A percentile compares a stretch with the other conserved stretches of the same genome.
These are phyloP conservation scores for Myriosclerotinia curreyana DNA, from an alignment of 2,329 filamentous ascomycete genomes.

Conservation along the genomic window DNA sequence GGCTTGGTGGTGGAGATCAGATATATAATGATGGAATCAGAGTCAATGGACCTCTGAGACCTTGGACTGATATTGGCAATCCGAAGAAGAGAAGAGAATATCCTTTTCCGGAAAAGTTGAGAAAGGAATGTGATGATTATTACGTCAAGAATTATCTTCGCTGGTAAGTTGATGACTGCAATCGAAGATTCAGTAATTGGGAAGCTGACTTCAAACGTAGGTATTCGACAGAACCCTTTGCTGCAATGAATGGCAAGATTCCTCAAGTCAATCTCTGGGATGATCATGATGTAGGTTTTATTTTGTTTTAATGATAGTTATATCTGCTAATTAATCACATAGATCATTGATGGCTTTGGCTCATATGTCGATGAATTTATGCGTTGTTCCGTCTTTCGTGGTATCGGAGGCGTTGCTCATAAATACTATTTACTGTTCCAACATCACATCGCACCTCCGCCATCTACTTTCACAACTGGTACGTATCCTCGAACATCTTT, in stretches of 20 bases:
- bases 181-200: constrained; percentile 42
- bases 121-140: constrained; percentile 81
- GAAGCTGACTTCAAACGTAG: constrained; percentile 51
- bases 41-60: constrained; percentile 74
- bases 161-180: constrained; percentile 49
- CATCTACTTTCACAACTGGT: constrained; percentile 82
- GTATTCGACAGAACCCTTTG: constrained; percentile 82
- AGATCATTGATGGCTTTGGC: constrained; percentile 84
- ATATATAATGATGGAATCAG: constrained; percentile 95
- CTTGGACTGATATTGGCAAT: constrained; percentile 81
- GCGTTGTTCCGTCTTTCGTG: constrained; percentile 85
- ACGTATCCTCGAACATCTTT: constrained; percentile 39
- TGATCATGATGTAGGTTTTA: constrained; percentile 69
- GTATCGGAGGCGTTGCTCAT: constrained; percentile 86
- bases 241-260: constrained; percentile 83
- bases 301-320: background rate
- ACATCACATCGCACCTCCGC: constrained; percentile 83
- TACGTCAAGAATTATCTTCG: constrained; percentile 87
- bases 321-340: constrained; percentile 33
- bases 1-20: constrained; percentile 90
- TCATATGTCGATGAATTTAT: constrained; percentile 95
- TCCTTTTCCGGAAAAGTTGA: constrained; percentile 74
- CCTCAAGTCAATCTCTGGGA: constrained; percentile 98
- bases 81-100: constrained; percentile 76
- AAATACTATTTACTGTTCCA: constrained; percentile 99